These are phyloP conservation scores for Kluyveromyces lactis DNA, from an alignment of 805 yeast species.

Conservation along the genomic window DNA sequence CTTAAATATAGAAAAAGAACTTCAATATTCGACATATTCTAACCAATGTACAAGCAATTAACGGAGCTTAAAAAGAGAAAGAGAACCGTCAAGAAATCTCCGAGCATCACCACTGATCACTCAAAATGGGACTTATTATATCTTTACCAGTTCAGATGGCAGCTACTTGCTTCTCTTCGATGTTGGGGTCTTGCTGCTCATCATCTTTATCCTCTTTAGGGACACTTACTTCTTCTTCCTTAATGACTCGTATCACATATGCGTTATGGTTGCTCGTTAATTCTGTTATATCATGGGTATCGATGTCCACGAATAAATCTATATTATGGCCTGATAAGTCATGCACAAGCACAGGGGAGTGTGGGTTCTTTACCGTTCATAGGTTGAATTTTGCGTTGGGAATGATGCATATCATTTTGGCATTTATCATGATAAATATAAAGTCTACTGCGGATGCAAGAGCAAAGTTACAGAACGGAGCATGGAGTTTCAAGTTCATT, in stretches of 20 bases:
- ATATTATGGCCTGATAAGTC: constrained; percentile 63
- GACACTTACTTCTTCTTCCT: constrained; percentile 55
- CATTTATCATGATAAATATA: constrained; percentile 60
- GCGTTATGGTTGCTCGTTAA: constrained; percentile 72
- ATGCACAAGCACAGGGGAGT: constrained; percentile 76
- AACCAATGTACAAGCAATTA: too few relatives aligned
- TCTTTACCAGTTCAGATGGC: constrained; percentile 64
- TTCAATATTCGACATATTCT: too few relatives aligned
- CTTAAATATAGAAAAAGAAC: too few relatives aligned
- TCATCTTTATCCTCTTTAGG: constrained; percentile 52
- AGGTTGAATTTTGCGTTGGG: constrained; percentile 86
- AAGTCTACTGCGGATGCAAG: constrained; percentile 71
- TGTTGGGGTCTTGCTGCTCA: constrained; percentile 75
- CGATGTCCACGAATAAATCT: constrained; percentile 71
- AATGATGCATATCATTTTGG: constrained; percentile 62
- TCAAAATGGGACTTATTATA: constrained; percentile 53
- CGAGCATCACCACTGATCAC: background rate
- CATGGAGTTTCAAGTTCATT: constrained; percentile 73
- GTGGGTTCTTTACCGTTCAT: constrained; percentile 94
- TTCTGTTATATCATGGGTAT: constrained; percentile 83
- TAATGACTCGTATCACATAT: constrained; percentile 80
- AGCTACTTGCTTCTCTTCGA: constrained; percentile 60
- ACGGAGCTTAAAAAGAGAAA: too few relatives aligned
- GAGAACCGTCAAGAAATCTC: background rate
- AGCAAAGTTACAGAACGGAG: constrained; percentile 81